Conservation (phyloP, 257 asterid species). For the Przewalskia tangutica region DNA sequence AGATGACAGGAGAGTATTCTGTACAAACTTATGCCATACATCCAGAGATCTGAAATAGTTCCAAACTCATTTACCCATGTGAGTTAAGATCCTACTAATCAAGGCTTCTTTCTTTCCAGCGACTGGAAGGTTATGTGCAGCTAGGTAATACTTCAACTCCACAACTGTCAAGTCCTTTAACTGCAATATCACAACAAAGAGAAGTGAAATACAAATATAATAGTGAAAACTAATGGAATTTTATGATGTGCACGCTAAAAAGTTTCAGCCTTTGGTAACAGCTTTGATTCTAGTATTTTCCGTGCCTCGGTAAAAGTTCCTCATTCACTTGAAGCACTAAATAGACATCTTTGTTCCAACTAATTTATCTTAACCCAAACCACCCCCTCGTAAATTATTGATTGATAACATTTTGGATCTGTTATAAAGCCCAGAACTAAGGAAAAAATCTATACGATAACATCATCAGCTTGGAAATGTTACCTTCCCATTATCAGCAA, state of each 20-base stretch:
- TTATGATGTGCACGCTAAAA: neutral
- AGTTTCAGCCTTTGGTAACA: neutral
- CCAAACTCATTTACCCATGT: constrained; percentile 57
- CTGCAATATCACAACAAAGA: constrained; percentile 30
- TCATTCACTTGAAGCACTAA: neutral
- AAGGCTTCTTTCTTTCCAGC: constrained; percentile 73
- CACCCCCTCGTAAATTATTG: neutral
- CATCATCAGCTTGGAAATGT: neutral
- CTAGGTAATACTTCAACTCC: constrained; percentile 66
- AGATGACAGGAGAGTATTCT: neutral
- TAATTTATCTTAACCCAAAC: neutral
- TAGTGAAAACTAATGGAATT: neutral
- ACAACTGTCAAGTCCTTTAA: constrained; percentile 72
- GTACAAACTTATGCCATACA: neutral
- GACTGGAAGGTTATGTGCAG: constrained; percentile 44
- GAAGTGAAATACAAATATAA: neutral
- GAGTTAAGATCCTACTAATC: constrained; percentile 70
- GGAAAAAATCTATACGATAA: neutral
- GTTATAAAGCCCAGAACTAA: neutral
- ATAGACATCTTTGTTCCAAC: neutral
- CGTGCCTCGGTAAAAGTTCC: neutral
- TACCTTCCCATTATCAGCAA: constrained; percentile 92
- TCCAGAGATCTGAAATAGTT: neutral
- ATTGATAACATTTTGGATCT: neutral
- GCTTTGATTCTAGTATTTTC: neutral